phyloP scores from a whole-genome alignment of 176 grass and related monocot genomes.

The Pharus latifolius region DNA sequence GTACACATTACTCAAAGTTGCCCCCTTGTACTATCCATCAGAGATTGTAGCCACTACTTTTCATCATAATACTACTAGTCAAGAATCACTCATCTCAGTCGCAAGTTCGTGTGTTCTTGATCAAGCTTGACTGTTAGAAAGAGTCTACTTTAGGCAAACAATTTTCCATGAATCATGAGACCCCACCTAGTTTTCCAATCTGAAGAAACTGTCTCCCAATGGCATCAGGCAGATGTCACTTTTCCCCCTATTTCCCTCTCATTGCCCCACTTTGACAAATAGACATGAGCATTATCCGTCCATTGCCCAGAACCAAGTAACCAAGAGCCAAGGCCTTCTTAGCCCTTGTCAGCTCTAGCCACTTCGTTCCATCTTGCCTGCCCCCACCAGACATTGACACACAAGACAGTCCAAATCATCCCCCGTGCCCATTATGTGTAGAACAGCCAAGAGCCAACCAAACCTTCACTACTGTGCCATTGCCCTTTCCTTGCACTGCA shows the following conservation, averaged over 20 bases:
- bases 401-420: conserved; percentile 2
- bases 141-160: neutral
- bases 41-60: no score
- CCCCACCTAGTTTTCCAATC: neutral
- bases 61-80: neutral
- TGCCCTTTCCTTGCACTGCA: neutral
- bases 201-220: conserved; percentile 4
- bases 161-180: neutral
- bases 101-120: neutral
- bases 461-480: neutral
- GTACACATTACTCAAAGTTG: neutral
- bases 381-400: conserved; percentile 15
- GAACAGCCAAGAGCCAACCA: conserved; percentile 15
- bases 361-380: neutral
- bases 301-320: neutral
- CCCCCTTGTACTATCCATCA: no score
- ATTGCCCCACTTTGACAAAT: conserved; percentile 15
- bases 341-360: neutral
- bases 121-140: neutral
- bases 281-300: conserved; percentile 24
- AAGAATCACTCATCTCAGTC: no score
- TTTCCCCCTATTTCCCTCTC: conserved; percentile 14
- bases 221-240: conserved; percentile 16
- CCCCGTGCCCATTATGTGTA: conserved; percentile 23
- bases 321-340: neutral